phyloP scores from a whole-genome alignment of 192 early-diverging fungal species.

The Linderina pennispora region DNA sequence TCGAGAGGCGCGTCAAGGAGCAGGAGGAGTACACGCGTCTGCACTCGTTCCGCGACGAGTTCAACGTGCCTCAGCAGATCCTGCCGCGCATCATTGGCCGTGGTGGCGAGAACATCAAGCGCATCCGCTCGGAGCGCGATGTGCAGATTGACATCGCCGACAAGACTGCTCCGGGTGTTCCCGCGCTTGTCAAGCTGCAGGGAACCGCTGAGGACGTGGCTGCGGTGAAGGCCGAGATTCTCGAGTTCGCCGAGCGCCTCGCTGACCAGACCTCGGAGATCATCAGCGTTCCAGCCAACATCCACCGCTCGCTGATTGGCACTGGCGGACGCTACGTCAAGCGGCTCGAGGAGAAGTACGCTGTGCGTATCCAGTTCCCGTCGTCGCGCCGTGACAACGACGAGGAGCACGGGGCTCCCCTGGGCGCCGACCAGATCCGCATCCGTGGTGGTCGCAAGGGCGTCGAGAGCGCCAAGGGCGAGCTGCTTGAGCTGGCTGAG shows the following conservation, averaged over 20 bases:
- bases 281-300: slow-evolving; percentile 52
- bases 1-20: slow-evolving; percentile 60
- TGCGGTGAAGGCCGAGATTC: slow-evolving; percentile 64
- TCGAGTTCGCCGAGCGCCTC: slow-evolving; percentile 57
- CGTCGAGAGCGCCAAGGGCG: slow-evolving; percentile 68
- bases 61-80: slow-evolving; percentile 63
- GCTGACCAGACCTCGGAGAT: slow-evolving; percentile 57
- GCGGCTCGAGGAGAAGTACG: slow-evolving; percentile 71
- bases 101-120: slow-evolving; percentile 75
- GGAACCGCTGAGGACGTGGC: slow-evolving; percentile 74
- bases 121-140: slow-evolving; percentile 66
- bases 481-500: slow-evolving; percentile 76
- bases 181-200: slow-evolving; percentile 61
- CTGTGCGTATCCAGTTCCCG: slow-evolving; percentile 66
- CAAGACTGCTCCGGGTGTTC: not conserved
- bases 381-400: slow-evolving; percentile 47
- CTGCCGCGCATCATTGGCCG: slow-evolving; percentile 85
- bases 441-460: slow-evolving; percentile 83
- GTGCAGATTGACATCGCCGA: slow-evolving; percentile 61
- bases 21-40: slow-evolving; percentile 63
- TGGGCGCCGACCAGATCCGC: slow-evolving; percentile 58
- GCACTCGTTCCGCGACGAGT: slow-evolving; percentile 64
- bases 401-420: slow-evolving; percentile 38
- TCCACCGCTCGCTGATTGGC: slow-evolving; percentile 71
- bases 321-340: slow-evolving; percentile 62